Evolutionary conservation across 768 basidiomycete genomes (phyloP).

Genomic region (Leccinum truebloodii): DNA sequence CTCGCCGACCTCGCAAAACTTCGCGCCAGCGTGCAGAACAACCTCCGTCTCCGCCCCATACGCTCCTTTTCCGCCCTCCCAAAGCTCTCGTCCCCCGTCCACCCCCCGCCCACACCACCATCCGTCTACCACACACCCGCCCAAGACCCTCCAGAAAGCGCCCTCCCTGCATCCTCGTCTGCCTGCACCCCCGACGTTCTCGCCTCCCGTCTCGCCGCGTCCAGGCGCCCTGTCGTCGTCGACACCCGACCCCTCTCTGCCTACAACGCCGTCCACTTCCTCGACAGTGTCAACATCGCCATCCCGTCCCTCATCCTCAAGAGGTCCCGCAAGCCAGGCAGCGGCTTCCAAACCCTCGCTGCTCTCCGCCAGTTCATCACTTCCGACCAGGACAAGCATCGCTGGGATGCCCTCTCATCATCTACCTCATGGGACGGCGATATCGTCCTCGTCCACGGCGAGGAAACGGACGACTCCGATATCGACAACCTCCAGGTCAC

Average conservation of each 20-base stretch:
- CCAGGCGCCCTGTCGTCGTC: slow-evolving; percentile 64
- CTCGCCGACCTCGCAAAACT: slow-evolving; percentile 68
- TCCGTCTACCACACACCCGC: background rate
- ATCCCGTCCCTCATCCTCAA: slow-evolving; percentile 92
- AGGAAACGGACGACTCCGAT: slow-evolving; percentile 72
- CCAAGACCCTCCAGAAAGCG: slow-evolving; percentile 19
- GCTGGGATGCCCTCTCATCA: slow-evolving; percentile 66
- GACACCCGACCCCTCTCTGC: slow-evolving; percentile 76
- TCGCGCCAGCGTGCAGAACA: slow-evolving; percentile 71
- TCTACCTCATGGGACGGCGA: slow-evolving; percentile 67
- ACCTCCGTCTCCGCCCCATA: slow-evolving; percentile 77
- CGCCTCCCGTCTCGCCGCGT: slow-evolving; percentile 49
- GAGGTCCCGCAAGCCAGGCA: slow-evolving; percentile 71
- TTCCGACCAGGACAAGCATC: slow-evolving; percentile 67
- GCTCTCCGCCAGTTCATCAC: slow-evolving; percentile 80
- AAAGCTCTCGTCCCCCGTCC: slow-evolving; percentile 36
- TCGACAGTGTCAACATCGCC: slow-evolving; percentile 76
- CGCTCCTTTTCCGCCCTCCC: slow-evolving; percentile 56
- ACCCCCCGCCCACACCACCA: background rate
- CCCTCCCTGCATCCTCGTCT: slow-evolving; percentile 33
- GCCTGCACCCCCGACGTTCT: slow-evolving; percentile 46
- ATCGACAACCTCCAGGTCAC: slow-evolving; percentile 54
- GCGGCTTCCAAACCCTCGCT: slow-evolving; percentile 64
- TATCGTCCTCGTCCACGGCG: slow-evolving; percentile 69
- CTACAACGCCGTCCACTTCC: slow-evolving; percentile 65